Evolutionary conservation across 495 filamentous ascomycete species (phyloP).

Genomic region (Aspergillus asperescens): DNA sequence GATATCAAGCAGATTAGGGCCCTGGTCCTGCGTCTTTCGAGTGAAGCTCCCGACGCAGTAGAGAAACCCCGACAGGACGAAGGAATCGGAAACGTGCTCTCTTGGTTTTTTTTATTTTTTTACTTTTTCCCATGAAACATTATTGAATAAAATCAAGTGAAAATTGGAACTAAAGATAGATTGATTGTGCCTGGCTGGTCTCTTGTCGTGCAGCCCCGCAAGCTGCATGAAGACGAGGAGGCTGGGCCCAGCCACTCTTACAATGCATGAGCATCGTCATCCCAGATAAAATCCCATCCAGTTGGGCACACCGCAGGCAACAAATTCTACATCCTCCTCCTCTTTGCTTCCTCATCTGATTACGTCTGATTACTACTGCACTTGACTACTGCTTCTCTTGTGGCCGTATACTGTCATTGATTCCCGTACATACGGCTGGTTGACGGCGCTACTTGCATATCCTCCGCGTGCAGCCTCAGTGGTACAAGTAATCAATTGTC

Average conservation of each 20-base stretch:
- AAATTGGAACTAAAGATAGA: constrained; percentile 1
- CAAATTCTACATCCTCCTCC: constrained; percentile 1
- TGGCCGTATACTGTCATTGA: background rate
- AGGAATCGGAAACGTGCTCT: too few species aligned
- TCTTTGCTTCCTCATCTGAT: background rate
- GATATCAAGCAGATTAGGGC: too few species aligned
- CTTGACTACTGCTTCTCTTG: background rate
- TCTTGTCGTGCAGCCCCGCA: constrained; percentile 15
- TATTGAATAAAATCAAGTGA: background rate
- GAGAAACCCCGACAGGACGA: too few species aligned
- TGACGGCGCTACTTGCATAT: constrained; percentile 4
- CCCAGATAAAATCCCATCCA: constrained; percentile 12
- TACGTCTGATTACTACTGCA: background rate
- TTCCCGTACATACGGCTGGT: constrained; percentile 7
- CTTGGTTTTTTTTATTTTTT: too few species aligned
- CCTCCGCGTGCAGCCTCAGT: background rate
- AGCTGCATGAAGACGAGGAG: constrained; percentile 6
- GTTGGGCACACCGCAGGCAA: constrained; percentile 7
- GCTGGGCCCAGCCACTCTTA: constrained; percentile 24
- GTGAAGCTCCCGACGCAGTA: too few species aligned
- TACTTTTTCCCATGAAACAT: background rate
- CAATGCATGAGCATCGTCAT: constrained; percentile 16
- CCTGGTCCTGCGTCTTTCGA: too few species aligned
- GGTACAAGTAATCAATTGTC: background rate
- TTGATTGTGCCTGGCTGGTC: constrained; percentile 13